phyloP scores from a whole-genome alignment of 2,329 filamentous ascomycete species.

The Aspergillus awamori region DNA sequence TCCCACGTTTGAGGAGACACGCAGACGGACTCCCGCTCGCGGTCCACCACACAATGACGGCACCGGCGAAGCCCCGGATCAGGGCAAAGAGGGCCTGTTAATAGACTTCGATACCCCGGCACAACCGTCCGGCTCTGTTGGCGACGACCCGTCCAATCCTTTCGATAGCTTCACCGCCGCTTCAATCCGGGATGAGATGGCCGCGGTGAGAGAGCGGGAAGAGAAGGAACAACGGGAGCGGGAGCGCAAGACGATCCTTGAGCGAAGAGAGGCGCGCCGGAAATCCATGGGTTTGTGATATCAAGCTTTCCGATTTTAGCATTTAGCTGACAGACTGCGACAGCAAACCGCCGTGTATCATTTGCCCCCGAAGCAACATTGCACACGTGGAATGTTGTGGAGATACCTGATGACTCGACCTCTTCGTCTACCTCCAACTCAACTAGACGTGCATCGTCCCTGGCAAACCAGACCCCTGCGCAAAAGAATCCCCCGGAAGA shows the following conservation, averaged over 20 bases:
- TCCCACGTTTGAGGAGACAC: conserved; percentile 59
- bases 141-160: conserved; percentile 51
- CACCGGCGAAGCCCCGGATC: conserved; percentile 22
- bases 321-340: conserved; percentile 22
- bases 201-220: conserved; percentile 69
- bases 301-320: not conserved
- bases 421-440: conserved; percentile 73
- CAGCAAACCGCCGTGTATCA: conserved; percentile 85
- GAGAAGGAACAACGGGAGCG: conserved; percentile 64
- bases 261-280: conserved; percentile 81
- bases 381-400: conserved; percentile 94
- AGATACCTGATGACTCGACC: conserved; percentile 84
- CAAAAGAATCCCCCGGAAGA: conserved; percentile 55
- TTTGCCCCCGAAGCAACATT: conserved; percentile 97
- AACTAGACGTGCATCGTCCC: conserved; percentile 71
- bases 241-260: conserved; percentile 63
- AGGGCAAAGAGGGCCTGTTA: conserved; percentile 37
- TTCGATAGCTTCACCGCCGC: conserved; percentile 50
- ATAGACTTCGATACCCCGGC: conserved; percentile 49
- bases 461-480: conserved; percentile 42
- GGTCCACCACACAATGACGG: conserved; percentile 27
- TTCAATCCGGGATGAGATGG: conserved; percentile 54
- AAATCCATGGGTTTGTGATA: conserved; percentile 72
- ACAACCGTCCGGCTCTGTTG: conserved; percentile 33
- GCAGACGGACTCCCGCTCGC: conserved; percentile 45